phyloP scores from a whole-genome alignment of 2,329 filamentous ascomycete genomes.

The Bertia moriformis region DNA sequence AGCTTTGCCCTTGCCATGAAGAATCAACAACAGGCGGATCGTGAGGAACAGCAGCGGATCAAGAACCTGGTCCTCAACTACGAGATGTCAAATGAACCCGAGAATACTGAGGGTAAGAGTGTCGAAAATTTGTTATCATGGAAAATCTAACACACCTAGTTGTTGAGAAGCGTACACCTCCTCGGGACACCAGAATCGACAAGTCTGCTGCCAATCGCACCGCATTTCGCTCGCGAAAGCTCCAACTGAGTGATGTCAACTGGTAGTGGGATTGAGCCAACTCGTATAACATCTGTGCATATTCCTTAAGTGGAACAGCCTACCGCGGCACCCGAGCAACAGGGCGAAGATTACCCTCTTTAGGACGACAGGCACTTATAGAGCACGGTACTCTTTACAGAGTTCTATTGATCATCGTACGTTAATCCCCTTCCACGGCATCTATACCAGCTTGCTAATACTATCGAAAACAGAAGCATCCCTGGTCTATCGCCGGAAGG shows the following conservation, averaged over 20 bases:
- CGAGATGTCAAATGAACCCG: constrained; percentile 74
- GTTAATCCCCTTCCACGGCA: too few relatives aligned
- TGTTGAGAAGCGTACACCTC: constrained; percentile 32
- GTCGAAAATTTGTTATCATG: constrained; percentile 25
- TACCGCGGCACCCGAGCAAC: too few relatives aligned
- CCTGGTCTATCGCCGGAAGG: too few relatives aligned
- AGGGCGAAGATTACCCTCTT: too few relatives aligned
- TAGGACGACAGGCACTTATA: too few relatives aligned
- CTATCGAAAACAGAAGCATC: too few relatives aligned
- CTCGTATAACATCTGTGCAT: too few relatives aligned
- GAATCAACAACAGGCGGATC: constrained; percentile 83
- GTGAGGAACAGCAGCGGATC: constrained; percentile 94
- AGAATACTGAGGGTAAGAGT: constrained; percentile 56
- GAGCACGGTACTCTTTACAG: too few relatives aligned
- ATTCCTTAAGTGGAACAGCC: too few relatives aligned
- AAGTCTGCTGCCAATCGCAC: constrained; percentile 46
- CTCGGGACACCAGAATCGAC: constrained; percentile 39
- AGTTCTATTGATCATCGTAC: too few relatives aligned
- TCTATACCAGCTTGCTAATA: too few relatives aligned
- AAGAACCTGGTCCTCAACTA: constrained; percentile 96
- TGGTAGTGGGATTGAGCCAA: too few relatives aligned
- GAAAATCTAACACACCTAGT: constrained; percentile 27
- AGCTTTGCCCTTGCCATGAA: constrained; percentile 94
- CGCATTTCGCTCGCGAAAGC: constrained; percentile 71
- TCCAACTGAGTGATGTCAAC: constrained; percentile 93